These are phyloP conservation scores for Phoenix roebelenii DNA, from an alignment of 176 grass and related monocot genomes.

Conservation along the genomic window DNA sequence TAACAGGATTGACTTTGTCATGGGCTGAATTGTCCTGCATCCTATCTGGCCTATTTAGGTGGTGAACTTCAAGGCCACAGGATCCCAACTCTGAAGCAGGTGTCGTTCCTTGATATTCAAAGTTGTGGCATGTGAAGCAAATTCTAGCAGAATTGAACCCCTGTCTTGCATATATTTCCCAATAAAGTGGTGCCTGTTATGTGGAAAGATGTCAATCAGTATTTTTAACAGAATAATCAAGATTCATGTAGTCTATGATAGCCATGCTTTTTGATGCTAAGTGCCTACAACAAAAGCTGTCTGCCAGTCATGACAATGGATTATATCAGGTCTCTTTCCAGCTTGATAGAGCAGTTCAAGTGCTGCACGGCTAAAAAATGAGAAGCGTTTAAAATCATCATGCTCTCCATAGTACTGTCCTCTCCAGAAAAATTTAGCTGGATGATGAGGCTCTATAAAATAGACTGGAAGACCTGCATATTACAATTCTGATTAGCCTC, in stretches of 20 bases:
- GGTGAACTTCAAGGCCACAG: constrained; percentile 80
- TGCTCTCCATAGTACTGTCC: constrained; percentile 86
- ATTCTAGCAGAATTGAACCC: constrained; percentile 91
- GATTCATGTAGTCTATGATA: constrained; percentile 7
- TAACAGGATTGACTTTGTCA: constrained; percentile 85
- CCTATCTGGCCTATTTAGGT: constrained; percentile 75
- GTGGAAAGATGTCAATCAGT: too few species aligned
- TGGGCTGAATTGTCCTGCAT: constrained; percentile 70
- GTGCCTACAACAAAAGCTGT: constrained; percentile 86
- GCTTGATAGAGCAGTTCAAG: constrained; percentile 71
- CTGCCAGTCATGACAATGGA: constrained; percentile 99
- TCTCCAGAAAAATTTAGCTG: constrained; percentile 73
- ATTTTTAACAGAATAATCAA: constrained; percentile 9
- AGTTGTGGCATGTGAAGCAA: constrained; percentile 98
- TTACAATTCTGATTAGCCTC: not conserved
- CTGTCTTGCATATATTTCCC: constrained; percentile 76
- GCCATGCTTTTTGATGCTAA: constrained; percentile 7
- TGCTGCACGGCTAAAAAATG: constrained; percentile 82
- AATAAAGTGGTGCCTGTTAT: constrained; percentile 81
- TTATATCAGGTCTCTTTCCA: constrained; percentile 87
- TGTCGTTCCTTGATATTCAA: constrained; percentile 81
- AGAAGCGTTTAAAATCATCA: constrained; percentile 91
- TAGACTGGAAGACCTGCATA: constrained; percentile 83
- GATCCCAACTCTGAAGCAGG: constrained; percentile 73
- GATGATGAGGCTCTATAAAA: constrained; percentile 94